A percentile compares a stretch with the other conserved stretches of the same genome.
These are phyloP conservation scores for Calvatia gigantea DNA, from an alignment of 768 basidiomycete species.

Conservation along the genomic window DNA sequence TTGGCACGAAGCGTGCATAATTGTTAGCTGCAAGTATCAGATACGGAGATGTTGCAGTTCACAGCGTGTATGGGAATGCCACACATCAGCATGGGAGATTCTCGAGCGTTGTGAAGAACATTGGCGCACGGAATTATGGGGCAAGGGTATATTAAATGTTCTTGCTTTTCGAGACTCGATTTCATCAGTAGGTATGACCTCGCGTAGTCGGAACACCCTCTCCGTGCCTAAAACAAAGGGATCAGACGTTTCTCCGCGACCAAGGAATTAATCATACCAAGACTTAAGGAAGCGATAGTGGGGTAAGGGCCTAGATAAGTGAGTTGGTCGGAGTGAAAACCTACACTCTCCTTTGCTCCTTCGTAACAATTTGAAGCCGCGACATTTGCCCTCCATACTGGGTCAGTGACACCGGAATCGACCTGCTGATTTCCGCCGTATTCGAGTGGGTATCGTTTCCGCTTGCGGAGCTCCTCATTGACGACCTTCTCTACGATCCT, in stretches of 20 bases:
- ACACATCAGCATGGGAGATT: neutral
- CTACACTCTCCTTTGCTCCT: constrained; percentile 78
- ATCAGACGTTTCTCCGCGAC: neutral
- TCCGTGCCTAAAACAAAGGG: constrained; percentile 47
- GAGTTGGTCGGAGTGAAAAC: constrained; percentile 78
- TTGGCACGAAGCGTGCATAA: constrained; percentile 86
- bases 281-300: constrained; percentile 81
- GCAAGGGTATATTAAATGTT: constrained; percentile 73
- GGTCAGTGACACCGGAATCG: constrained; percentile 13
- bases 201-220: constrained; percentile 70
- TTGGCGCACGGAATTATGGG: constrained; percentile 70
- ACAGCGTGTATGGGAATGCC: neutral
- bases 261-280: constrained; percentile 45
- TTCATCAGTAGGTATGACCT: constrained; percentile 69
- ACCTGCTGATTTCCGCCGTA: constrained; percentile 40
- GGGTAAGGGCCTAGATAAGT: constrained; percentile 82
- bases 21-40: constrained; percentile 50
- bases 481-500: constrained; percentile 64
- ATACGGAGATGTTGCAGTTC: neutral
- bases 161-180: constrained; percentile 51
- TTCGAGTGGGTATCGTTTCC: constrained; percentile 61
- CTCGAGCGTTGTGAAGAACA: neutral
- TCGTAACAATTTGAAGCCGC: constrained; percentile 84
- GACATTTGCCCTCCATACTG: constrained; percentile 74
- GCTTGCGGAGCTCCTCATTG: constrained; percentile 63